Conservation (phyloP, 345 rosid genomes). For the Populus alba region DNA sequence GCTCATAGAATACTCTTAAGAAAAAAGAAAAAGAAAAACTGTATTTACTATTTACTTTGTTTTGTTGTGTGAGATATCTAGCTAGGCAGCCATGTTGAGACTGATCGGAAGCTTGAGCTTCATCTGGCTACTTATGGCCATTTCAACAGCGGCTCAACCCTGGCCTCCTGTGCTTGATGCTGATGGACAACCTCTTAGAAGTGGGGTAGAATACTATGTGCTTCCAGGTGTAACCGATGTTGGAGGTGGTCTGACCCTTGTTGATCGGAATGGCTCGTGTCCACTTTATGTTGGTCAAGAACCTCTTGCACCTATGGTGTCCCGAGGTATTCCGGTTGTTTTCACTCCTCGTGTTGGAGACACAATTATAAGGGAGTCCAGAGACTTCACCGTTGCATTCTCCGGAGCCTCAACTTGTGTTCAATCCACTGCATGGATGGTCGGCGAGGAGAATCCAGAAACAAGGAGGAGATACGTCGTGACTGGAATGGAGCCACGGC, state of each 20-base stretch:
- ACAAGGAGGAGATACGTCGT: conserved; percentile 13
- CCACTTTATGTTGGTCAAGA: conserved; percentile 12
- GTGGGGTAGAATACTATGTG: conserved; percentile 6
- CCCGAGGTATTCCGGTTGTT: neutral
- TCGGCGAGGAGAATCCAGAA: conserved; percentile 9
- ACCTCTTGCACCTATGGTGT: neutral
- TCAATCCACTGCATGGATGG: conserved; percentile 12
- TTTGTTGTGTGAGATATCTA: neutral
- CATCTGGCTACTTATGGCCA: neutral
- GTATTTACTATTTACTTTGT: neutral
- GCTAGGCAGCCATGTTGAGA: conserved; percentile 4
- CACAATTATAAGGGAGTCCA: conserved; percentile 2
- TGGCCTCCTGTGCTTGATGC: conserved; percentile 3
- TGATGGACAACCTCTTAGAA: neutral
- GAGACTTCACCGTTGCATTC: conserved; percentile 3
- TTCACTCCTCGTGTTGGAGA: neutral
- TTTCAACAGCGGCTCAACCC: conserved; percentile 3
- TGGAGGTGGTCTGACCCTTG: conserved; percentile 13
- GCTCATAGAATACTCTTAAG: neutral
- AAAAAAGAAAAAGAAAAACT: no score
- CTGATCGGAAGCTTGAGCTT: neutral
- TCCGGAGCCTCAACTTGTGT: neutral
- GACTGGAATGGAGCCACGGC: neutral
- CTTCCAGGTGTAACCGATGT: conserved; percentile 16
- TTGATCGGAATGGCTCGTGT: neutral